Evolutionary conservation across 2,329 filamentous ascomycete species (phyloP), one percentile per base, ranked within the genome.

Genomic region (Trichoderma breve): DNA sequence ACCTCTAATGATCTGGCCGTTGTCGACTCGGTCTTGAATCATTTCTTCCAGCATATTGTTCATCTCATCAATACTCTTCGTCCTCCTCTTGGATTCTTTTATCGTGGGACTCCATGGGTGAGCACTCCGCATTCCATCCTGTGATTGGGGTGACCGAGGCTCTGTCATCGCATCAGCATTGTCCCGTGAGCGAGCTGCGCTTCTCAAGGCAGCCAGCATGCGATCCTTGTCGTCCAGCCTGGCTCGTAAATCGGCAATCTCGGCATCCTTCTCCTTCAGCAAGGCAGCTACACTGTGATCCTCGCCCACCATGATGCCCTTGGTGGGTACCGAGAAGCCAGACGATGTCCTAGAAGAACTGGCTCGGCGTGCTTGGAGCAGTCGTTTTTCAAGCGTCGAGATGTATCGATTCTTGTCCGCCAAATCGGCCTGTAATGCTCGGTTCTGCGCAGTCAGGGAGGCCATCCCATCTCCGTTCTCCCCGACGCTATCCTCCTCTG

Each of bases 361-460:
- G 0, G 94, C 94, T 62, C 95, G 88, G 53, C 96, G 88, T 47
- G 96, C 96, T 79, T 99, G 96, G 39, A 98, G 85, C 1, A 99
- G 85, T 30, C 96, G 90, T 82, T 97, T 97, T 83, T 99, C 96
- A 14, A 99, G 83, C 0, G 96, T 98, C 32, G 92, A 88, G 76
- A 98, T 98, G 81, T 99, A 99, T 36, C 96, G 92, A 77, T 96
- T 98, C 84, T 97, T 98, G 82, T 99, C 96, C n/a, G 89, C 89
- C 61, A 99, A 87, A 80, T 99, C 96, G n/a, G 94, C 90, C 80
- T 97, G 96, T 62, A 99, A 84, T n/a, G 97, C 93, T 64, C 91
- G 90, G 76, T 98, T 94, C 79, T 98, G 96, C n/a, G 93, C 89
- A 57, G 91, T 85, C 63, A 97, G 83, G 28, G 92, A 93, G 8